Conservation (phyloP, 495 filamentous ascomycete genomes). For the Hyaloscypha hepaticicola region DNA sequence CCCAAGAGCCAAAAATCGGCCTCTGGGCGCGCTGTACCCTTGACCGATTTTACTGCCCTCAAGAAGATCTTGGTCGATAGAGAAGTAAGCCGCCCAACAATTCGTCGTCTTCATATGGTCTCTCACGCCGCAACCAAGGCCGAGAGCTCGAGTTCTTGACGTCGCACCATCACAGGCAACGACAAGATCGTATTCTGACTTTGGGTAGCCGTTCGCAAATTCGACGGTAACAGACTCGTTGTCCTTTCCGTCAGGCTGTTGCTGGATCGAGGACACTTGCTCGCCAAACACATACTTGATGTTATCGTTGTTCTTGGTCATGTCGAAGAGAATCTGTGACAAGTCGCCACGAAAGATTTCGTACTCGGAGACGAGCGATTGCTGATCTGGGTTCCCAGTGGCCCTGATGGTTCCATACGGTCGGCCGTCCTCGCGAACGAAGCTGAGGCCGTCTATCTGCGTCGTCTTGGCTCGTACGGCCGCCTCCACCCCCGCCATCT, state of each 20-base stretch:
- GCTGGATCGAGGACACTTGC: constrained; percentile 31
- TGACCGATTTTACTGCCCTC: constrained; percentile 37
- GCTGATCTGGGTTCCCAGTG: constrained; percentile 36
- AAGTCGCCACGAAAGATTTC: constrained; percentile 58
- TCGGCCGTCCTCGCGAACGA: constrained; percentile 42
- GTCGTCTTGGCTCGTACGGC: constrained; percentile 40
- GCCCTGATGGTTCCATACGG: constrained; percentile 36
- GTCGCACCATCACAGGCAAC: constrained; percentile 50
- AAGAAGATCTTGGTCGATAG: constrained; percentile 40
- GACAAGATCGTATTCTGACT: constrained; percentile 46
- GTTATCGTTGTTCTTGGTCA: constrained; percentile 40
- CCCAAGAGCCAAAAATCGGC: constrained; percentile 39
- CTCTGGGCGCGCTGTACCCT: constrained; percentile 38
- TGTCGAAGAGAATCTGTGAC: constrained; percentile 44
- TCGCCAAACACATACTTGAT: constrained; percentile 45
- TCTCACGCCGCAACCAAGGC: constrained; percentile 40
- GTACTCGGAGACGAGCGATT: constrained; percentile 51
- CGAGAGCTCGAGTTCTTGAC: constrained; percentile 49
- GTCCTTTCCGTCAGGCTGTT: constrained; percentile 18
- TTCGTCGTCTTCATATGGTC: constrained; percentile 40
- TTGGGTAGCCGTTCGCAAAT: constrained; percentile 38
- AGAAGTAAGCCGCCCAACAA: constrained; percentile 43
- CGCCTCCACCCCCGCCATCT: constrained; percentile 50
- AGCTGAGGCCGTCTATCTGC: constrained; percentile 45
- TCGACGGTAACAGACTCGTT: constrained; percentile 34